phyloP scores from a whole-genome alignment of 768 basidiomycete species.

The Leccinum subgranulosum region DNA sequence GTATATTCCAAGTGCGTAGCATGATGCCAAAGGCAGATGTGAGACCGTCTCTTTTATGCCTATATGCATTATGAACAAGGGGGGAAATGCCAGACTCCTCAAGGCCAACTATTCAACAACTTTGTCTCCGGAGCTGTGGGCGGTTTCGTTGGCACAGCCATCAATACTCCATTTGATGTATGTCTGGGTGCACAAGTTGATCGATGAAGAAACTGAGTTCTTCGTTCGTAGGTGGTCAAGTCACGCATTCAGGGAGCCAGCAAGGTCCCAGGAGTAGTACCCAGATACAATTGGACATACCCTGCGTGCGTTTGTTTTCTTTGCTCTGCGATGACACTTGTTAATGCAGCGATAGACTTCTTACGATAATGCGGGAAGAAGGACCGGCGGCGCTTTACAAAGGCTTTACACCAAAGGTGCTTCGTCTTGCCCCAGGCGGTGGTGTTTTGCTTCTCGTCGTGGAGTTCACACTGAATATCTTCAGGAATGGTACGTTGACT shows the following conservation, averaged over 20 bases:
- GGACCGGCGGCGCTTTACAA: slow-evolving; percentile 86
- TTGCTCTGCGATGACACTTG: neutral
- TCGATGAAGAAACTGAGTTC: neutral
- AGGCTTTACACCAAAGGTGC: slow-evolving; percentile 93
- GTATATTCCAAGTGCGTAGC: slow-evolving; percentile 80
- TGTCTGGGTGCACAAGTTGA: slow-evolving; percentile 5
- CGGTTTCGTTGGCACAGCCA: slow-evolving; percentile 81
- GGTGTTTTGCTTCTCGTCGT: slow-evolving; percentile 94
- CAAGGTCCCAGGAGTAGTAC: slow-evolving; percentile 62
- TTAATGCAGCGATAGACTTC: slow-evolving; percentile 39
- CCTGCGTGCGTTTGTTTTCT: slow-evolving; percentile 51
- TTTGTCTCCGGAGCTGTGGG: slow-evolving; percentile 89
- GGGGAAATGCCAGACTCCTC: slow-evolving; percentile 46
- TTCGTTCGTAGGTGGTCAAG: slow-evolving; percentile 74
- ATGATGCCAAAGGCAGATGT: slow-evolving; percentile 87
- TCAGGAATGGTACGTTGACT: slow-evolving; percentile 57
- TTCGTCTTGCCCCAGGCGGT: slow-evolving; percentile 92
- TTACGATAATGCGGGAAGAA: slow-evolving; percentile 83
- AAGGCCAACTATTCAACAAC: slow-evolving; percentile 81
- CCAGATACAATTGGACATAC: slow-evolving; percentile 95
- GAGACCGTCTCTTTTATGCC: slow-evolving; percentile 14
- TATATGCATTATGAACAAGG: neutral
- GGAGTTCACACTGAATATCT: slow-evolving; percentile 75
- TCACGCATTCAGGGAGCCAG: slow-evolving; percentile 85
- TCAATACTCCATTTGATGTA: slow-evolving; percentile 86